These are phyloP conservation scores for Prototheca wickerhamii DNA, from an alignment of 163 green algal species.

Conservation along the genomic window DNA sequence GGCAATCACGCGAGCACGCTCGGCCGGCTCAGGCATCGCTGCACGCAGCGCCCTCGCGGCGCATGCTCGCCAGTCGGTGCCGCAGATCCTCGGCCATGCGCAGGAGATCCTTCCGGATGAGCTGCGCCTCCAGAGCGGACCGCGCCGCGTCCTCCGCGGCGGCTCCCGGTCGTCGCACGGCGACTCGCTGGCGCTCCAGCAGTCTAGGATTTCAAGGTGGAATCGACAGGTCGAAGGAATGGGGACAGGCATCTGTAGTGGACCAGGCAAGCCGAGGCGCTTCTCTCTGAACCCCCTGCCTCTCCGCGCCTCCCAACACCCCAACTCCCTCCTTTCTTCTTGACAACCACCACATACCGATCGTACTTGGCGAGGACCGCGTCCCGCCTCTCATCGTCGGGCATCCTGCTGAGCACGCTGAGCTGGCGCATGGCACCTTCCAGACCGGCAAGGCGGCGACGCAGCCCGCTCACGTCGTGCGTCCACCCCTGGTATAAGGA, in stretches of 20 bases:
- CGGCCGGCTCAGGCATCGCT: not conserved
- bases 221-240: not conserved
- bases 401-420: not conserved
- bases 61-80: not conserved
- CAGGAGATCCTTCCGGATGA: not conserved
- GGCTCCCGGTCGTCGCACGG: not conserved
- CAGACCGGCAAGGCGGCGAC: not conserved
- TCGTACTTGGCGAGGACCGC: not conserved
- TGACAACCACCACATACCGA: not conserved
- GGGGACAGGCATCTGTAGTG: not conserved
- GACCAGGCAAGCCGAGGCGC: no score
- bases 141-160: not conserved
- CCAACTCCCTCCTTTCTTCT: no score
- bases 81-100: not conserved
- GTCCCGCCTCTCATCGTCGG: not conserved
- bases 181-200: not conserved
- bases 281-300: no score
- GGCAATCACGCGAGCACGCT: no score
- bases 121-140: not conserved
- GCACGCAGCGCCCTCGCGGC: not conserved
- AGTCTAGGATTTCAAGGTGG: not conserved
- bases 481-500: not conserved
- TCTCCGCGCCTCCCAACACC: not conserved
- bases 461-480: not conserved
- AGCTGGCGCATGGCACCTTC: not conserved